Base-by-base conservation (phyloP, 73 alveolate species). In the Tetrahymena thermophila region DNA sequence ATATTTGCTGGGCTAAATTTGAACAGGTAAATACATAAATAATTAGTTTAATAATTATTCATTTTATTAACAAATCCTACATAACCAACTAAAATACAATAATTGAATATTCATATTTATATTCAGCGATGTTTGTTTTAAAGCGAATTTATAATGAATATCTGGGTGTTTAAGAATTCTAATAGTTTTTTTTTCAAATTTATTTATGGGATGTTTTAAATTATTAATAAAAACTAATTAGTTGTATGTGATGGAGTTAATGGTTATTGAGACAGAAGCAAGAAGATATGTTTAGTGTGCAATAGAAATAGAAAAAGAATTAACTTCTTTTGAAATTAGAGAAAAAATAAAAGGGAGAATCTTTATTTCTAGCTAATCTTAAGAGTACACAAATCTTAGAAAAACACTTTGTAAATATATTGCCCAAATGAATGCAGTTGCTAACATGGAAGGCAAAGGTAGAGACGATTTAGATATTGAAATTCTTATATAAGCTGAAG, bases 371-470 rank as follows among this genome's bases (percentile, higher is more conserved):
- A 98, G 98, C 96, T 95, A 96, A 37, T 96, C 96, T 43, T 98
- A 85, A 35, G 94, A 85, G 25, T 89, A 85, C 34, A 96, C 96
- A 93, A 96, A 94, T 37, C 57, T 97, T 93, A 94, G 98, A 94
- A 96, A 94, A 58, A 97, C 98, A 97, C 97, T 99, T 42, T 97
- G 98, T 40, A 95, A 96, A 55, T 97, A 96, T 35, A 96, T 99
- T 56, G 98, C 99, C 35, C 95, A 98, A 96, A 98, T 99, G 94
- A 99, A 99, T 94, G 93, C 99, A 38, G 99, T 98, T 34, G 99
- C 99, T 31, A 99, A 99, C 96, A 96, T 97, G 35, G 99, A 99
- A 85, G 99, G 99, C 1, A 99, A 98, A 96, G 99, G 99, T n/a
- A 96, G 99, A 89, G 98, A 97, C 94, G 99, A 99, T 95, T 94